Base-by-base conservation (phyloP, 768 basidiomycete genomes). In the Hygrocybe coccinea region DNA sequence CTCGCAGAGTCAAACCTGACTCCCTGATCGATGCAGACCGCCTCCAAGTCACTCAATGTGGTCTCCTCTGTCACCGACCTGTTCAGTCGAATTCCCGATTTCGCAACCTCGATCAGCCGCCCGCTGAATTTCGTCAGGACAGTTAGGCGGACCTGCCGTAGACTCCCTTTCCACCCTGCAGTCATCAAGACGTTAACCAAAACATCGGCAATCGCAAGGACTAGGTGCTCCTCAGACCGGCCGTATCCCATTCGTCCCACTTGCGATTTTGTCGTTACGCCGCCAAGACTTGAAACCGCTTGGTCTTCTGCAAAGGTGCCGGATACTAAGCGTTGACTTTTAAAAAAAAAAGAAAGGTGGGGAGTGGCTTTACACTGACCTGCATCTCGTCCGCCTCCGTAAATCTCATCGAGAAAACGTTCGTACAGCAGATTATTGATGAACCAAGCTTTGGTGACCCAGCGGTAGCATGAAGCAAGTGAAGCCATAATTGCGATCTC, bases 241-340 rank as follows among this genome's bases (percentile, higher is more conserved):
- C 11, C 44, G 44, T 46, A 22, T 3, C 44, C 44, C 57, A 49
- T 66, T 56, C 69, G 65, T 3, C 44, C 44, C 57, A 49, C 66
- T 56, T 70, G 65, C 22, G 64, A 56, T 10, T 66, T 64, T 10
- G 76, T 76, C 37, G 78, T 60, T 12, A 76, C 70, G 1, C 76
- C 71, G 76, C 77, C 79, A 52, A 75, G 66, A 24, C 75, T 73
- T 3, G 76, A 68, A 35, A 78, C 67, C 4, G 77, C 71, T 54
- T 78, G 76, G 38, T 71, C 72, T 61, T 76, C 77, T 79, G 57
- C 34, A 37, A 7, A 22, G 25, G 43, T 54, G 29, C 19, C 34
- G 25, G 24, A 14, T 38, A 22, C n/a, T n/a, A n/a, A n/a, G n/a
- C n/a, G n/a, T n/a, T n/a, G 38, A 34, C 25, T 21, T 12, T 41